phyloP scores from a whole-genome alignment of 2,329 filamentous ascomycete genomes.

The Colletotrichum sublineola region DNA sequence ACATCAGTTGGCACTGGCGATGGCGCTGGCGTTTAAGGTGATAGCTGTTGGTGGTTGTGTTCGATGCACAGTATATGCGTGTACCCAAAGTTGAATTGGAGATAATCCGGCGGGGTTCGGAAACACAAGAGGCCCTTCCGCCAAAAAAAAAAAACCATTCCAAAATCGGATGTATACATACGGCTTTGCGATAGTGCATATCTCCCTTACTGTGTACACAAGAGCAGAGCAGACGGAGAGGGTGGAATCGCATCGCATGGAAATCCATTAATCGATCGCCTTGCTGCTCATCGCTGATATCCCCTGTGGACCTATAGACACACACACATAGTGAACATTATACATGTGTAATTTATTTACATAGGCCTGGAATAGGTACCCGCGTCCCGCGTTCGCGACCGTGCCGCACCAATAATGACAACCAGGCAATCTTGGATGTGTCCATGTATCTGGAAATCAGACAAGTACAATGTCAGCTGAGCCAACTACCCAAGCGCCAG shows the following conservation, averaged over 20 bases:
- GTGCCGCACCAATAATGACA: neutral
- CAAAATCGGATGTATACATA: neutral
- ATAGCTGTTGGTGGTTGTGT: too few species aligned
- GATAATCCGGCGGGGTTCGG: neutral
- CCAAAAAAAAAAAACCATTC: neutral
- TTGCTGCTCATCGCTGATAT: neutral
- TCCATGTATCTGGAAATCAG: neutral
- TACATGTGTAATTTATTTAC: neutral
- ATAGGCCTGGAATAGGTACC: neutral
- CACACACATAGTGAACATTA: too few species aligned
- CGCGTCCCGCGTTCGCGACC: neutral
- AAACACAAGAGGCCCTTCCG: neutral
- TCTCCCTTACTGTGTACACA: neutral
- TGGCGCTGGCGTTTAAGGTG: neutral
- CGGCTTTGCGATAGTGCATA: neutral
- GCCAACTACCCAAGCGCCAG: neutral
- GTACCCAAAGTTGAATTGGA: neutral
- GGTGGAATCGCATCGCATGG: neutral
- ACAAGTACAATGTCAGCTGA: neutral
- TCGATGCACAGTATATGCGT: neutral
- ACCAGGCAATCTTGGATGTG: neutral
- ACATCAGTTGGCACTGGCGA: neutral
- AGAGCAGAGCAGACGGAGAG: neutral
- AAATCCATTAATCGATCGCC: neutral
- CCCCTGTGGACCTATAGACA: neutral